A percentile compares a stretch with the other conserved stretches of the same genome.
phyloP scores from a whole-genome alignment of 495 filamentous ascomycete genomes.

The Hypoxylon fragiforme region DNA sequence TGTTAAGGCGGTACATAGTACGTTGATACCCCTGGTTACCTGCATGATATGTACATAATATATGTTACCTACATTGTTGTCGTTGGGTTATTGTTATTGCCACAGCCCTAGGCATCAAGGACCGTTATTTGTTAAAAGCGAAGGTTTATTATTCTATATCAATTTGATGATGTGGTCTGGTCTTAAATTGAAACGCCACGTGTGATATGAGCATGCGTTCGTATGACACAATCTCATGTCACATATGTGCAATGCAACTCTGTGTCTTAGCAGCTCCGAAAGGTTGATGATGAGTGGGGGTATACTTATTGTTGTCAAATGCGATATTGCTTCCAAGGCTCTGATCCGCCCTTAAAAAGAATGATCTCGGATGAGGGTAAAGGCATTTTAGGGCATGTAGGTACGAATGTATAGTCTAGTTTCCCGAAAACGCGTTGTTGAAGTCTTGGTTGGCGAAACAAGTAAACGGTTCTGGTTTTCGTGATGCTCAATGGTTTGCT shows the following conservation, averaged over 20 bases:
- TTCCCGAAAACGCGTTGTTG: slow-evolving; percentile 23
- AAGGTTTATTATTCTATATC: background rate
- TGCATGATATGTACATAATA: background rate
- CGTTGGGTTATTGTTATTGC: slow-evolving; percentile 21
- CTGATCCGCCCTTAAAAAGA: too few relatives aligned
- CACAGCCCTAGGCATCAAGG: slow-evolving; percentile 20
- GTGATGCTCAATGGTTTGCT: slow-evolving; percentile 25
- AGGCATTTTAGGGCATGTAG: too few relatives aligned
- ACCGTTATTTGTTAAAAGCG: slow-evolving; percentile 2
- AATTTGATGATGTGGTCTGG: background rate
- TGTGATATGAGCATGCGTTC: background rate
- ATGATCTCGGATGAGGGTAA: too few relatives aligned
- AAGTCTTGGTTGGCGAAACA: slow-evolving; percentile 20
- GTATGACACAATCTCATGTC: background rate
- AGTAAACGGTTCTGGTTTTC: slow-evolving; percentile 18
- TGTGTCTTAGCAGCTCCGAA: too few relatives aligned
- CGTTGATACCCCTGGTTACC: slow-evolving; percentile 22
- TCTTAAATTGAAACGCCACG: background rate
- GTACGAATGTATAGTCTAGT: too few relatives aligned
- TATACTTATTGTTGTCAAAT: too few relatives aligned
- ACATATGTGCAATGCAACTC: too few relatives aligned
- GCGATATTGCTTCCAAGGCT: too few relatives aligned
- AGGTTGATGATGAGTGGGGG: too few relatives aligned
- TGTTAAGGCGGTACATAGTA: too few relatives aligned
- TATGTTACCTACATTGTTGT: too few relatives aligned